Conservation (phyloP, 495 filamentous ascomycete genomes). For the Cercophora newfieldiana region DNA sequence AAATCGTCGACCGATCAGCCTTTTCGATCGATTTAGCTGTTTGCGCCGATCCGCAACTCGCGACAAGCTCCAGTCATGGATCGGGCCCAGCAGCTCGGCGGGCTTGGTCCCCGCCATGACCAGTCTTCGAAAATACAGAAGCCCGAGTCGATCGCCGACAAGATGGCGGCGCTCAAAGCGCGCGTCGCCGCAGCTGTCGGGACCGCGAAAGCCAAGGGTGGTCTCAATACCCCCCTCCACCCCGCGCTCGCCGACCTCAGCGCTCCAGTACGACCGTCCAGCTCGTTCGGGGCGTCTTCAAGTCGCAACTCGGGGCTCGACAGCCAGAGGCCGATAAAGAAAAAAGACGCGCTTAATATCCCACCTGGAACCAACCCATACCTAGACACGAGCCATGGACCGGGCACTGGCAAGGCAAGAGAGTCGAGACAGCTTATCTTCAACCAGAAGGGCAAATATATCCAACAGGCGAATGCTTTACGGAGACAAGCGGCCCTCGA, state of each 20-base stretch:
- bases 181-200: slow-evolving; percentile 75
- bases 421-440: slow-evolving; percentile 77
- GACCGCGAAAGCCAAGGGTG: slow-evolving; percentile 62
- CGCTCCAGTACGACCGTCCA: slow-evolving; percentile 55
- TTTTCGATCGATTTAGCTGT: not conserved
- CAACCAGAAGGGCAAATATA: slow-evolving; percentile 97
- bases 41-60: not conserved
- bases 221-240: slow-evolving; percentile 86
- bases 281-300: slow-evolving; percentile 17
- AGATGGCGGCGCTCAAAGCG: slow-evolving; percentile 73
- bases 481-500: slow-evolving; percentile 85
- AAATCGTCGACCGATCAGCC: not conserved
- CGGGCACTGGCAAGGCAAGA: slow-evolving; percentile 58
- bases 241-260: slow-evolving; percentile 78
- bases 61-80: slow-evolving; percentile 43
- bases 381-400: slow-evolving; percentile 71
- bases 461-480: slow-evolving; percentile 84
- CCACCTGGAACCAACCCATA: slow-evolving; percentile 72
- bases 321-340: slow-evolving; percentile 28
- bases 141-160: slow-evolving; percentile 52
- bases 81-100: slow-evolving; percentile 40
- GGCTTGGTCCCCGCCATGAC: slow-evolving; percentile 56
- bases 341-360: slow-evolving; percentile 36
- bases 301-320: slow-evolving; percentile 32
- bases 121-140: slow-evolving; percentile 51